A percentile compares a stretch with the other conserved stretches of the same genome.
Conservation (phyloP, 2,329 filamentous ascomycete species). For the Colletotrichum liaoningense region DNA sequence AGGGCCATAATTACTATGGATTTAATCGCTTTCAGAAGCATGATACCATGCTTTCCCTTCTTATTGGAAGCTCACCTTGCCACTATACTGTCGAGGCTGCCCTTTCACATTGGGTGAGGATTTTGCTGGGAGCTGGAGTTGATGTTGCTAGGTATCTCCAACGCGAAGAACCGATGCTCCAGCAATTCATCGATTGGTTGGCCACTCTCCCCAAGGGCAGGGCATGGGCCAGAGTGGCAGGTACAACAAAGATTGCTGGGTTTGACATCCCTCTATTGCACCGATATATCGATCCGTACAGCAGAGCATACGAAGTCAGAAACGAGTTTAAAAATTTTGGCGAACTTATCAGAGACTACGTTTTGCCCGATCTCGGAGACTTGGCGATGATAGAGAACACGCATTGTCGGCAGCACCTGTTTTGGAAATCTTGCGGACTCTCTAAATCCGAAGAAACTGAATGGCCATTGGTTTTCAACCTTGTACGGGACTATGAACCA, state of each 20-base stretch:
- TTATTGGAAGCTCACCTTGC: fast-evolving
- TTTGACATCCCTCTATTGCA: too few relatives aligned
- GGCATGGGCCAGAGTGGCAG: too few relatives aligned
- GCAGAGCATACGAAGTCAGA: too few relatives aligned
- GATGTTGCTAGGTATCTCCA: neutral
- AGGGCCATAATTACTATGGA: too few relatives aligned
- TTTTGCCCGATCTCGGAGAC: neutral
- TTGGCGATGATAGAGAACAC: fast-evolving
- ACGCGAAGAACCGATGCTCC: neutral
- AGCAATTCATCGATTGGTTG: too few relatives aligned
- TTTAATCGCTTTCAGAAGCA: too few relatives aligned
- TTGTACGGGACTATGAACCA: neutral
- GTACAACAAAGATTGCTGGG: too few relatives aligned
- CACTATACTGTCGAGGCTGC: neutral
- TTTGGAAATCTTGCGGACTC: neutral
- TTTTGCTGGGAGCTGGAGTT: neutral
- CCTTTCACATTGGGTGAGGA: neutral
- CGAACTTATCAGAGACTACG: too few relatives aligned
- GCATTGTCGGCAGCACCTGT: neutral
- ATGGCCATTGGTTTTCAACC: neutral
- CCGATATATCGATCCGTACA: too few relatives aligned
- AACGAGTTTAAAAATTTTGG: too few relatives aligned
- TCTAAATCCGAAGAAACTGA: fast-evolving
- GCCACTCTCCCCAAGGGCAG: too few relatives aligned
- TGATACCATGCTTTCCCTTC: neutral